Evolutionary conservation across 1,139 yeast species (phyloP).

Genomic region (Groenewaldozyma auringiensis): DNA sequence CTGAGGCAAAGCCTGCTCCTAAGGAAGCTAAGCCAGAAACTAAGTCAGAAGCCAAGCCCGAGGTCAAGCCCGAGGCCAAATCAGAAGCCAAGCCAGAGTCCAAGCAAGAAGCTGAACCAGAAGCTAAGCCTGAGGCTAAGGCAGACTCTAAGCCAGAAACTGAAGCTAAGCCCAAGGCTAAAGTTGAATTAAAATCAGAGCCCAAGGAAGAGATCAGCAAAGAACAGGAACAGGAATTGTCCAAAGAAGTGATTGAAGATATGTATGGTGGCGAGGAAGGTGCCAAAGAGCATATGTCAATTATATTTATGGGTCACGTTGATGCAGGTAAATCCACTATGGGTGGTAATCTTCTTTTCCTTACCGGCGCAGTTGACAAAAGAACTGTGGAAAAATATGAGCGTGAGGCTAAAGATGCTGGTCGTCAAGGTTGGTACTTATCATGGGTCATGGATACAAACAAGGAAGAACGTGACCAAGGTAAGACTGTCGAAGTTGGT

Average conservation of each 20-base stretch:
- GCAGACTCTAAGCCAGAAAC: constrained; percentile 20
- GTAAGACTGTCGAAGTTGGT: constrained; percentile 98
- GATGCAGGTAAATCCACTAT: constrained; percentile 99
- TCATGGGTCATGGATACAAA: constrained; percentile 99
- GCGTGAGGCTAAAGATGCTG: constrained; percentile 97
- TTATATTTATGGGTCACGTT: constrained; percentile 98
- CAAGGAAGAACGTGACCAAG: constrained; percentile 96
- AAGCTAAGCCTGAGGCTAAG: constrained; percentile 11
- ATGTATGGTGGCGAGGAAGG: constrained; percentile 68
- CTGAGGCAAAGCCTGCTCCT: constrained; percentile 28
- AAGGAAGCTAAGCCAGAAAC: constrained; percentile 21
- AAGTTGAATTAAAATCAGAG: constrained; percentile 18
- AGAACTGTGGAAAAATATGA: constrained; percentile 98
- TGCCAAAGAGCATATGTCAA: constrained; percentile 82
- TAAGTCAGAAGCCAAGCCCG: constrained; percentile 19
- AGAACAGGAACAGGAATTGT: constrained; percentile 81
- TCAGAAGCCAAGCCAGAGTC: constrained; percentile 10
- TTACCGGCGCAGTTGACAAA: constrained; percentile 96
- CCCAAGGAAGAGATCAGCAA: constrained; percentile 44
- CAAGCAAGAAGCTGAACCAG: constrained; percentile 11
- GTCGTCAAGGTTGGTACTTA: constrained; percentile 98
- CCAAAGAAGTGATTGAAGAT: constrained; percentile 80
- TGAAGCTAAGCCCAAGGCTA: constrained; percentile 21
- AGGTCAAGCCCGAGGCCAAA: constrained; percentile 6
- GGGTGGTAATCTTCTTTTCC: constrained; percentile 93